Percentiles rank a stretch among this genome's conserved stretches.
Conservation (phyloP, 441 rosid species). For the Arabidopsis lyrata region DNA sequence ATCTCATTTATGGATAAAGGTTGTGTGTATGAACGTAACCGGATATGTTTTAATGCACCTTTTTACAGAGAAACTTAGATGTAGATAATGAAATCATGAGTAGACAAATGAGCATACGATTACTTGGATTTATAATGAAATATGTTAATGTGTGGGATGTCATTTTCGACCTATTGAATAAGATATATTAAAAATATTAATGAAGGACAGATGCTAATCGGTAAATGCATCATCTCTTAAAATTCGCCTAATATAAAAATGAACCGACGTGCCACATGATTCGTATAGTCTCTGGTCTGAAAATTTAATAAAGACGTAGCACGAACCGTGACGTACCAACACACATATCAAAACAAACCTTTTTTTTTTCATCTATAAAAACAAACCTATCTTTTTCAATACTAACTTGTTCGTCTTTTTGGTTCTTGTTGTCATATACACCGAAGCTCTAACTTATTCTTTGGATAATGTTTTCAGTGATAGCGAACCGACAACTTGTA, state of each 20-base stretch:
- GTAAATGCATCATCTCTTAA: slow-evolving; percentile 4
- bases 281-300: not conserved
- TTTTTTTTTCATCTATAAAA: too few relatives aligned
- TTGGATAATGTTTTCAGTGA: slow-evolving; percentile 15
- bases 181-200: not conserved
- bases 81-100: slow-evolving; percentile 18
- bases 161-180: slow-evolving; percentile 6
- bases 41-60: not conserved
- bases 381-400: slow-evolving; percentile 24
- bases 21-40: not conserved
- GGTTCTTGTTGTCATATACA: slow-evolving; percentile 10
- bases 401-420: slow-evolving; percentile 25
- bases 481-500: slow-evolving; percentile 19
- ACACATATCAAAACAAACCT: too few relatives aligned
- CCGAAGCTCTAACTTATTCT: not conserved
- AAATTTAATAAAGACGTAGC: not conserved
- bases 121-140: not conserved
- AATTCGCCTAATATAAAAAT: slow-evolving; percentile 1
- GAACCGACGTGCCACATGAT: slow-evolving; percentile 32
- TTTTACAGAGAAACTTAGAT: not conserved
- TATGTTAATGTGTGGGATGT: not conserved
- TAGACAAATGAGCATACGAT: slow-evolving; percentile 9
- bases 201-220: slow-evolving; percentile 23
- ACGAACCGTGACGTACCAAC: slow-evolving; percentile 36
- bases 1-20: not conserved